Conservation (phyloP, 2,329 filamentous ascomycete genomes). For the Aspergillus pseudoviridinutans region DNA sequence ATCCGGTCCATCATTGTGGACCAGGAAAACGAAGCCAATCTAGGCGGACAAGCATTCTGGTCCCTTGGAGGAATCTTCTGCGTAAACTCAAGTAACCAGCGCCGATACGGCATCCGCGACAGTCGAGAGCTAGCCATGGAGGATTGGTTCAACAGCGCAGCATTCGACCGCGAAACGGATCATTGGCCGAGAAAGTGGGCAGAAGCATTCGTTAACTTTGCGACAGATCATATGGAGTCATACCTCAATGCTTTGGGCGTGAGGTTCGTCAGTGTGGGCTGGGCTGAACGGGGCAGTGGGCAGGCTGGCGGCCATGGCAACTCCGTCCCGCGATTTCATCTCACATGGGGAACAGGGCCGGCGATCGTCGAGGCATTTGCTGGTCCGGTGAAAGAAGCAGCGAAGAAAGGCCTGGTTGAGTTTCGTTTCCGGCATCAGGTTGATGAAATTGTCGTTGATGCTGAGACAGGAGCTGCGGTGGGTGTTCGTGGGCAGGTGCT, state of each 20-base stretch:
- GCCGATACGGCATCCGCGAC: constrained; percentile 57
- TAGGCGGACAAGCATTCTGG: constrained; percentile 46
- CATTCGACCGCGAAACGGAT: constrained; percentile 56
- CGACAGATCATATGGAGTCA: constrained; percentile 54
- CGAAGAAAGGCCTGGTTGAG: constrained; percentile 50
- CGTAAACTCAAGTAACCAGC: constrained; percentile 56
- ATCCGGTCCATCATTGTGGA: constrained; percentile 42
- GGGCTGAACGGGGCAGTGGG: constrained; percentile 59
- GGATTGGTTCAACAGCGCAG: constrained; percentile 57
- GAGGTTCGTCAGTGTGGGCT: constrained; percentile 54
- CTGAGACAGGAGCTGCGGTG: constrained; percentile 46
- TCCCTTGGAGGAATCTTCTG: constrained; percentile 60
- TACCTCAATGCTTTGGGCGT: constrained; percentile 55
- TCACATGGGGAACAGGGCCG: constrained; percentile 60
- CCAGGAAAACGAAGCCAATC: constrained; percentile 54
- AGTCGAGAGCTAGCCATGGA: constrained; percentile 54
- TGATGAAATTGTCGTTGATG: constrained; percentile 54
- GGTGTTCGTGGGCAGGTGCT: constrained; percentile 55
- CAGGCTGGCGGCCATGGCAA: constrained; percentile 57
- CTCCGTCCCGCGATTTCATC: constrained; percentile 60
- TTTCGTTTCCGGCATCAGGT: constrained; percentile 57
- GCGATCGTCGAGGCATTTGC: constrained; percentile 57
- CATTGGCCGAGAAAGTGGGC: constrained; percentile 59
- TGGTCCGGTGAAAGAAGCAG: constrained; percentile 54
- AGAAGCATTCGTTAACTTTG: constrained; percentile 62